These are phyloP conservation scores for Naganishia friedmannii DNA, from an alignment of 768 basidiomycete species.

Conservation along the genomic window DNA sequence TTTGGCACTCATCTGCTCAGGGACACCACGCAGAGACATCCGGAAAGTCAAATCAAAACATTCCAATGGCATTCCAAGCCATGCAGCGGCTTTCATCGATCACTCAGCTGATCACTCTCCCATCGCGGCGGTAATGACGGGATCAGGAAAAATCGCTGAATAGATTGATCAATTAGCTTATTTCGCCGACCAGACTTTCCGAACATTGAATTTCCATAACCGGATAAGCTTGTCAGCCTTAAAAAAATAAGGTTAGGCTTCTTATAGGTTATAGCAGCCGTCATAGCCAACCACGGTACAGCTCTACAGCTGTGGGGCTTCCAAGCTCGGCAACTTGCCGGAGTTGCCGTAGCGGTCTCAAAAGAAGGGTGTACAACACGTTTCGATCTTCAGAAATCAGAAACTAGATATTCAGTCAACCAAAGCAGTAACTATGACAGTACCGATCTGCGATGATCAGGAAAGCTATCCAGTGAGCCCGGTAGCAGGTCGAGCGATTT, in stretches of 20 bases:
- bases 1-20: neutral
- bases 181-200: neutral
- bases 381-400: neutral
- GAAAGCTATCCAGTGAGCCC: neutral
- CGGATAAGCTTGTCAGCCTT: neutral
- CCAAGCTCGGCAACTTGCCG: no score
- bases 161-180: neutral
- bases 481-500: no score
- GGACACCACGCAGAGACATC: constrained; percentile 14
- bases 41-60: constrained; percentile 20
- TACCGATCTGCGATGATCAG: neutral
- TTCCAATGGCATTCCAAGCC: neutral
- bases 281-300: neutral
- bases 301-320: no score
- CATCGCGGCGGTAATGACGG: no score
- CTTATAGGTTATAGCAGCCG: neutral
- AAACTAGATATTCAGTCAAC: neutral
- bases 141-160: neutral
- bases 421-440: no score
- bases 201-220: neutral
- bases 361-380: neutral
- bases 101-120: no score
- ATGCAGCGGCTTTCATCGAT: neutral
- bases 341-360: no score
- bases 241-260: constrained; percentile 18